Base-by-base conservation (phyloP, 2,329 filamentous ascomycete genomes). In the Domatiomyces catenatus region DNA sequence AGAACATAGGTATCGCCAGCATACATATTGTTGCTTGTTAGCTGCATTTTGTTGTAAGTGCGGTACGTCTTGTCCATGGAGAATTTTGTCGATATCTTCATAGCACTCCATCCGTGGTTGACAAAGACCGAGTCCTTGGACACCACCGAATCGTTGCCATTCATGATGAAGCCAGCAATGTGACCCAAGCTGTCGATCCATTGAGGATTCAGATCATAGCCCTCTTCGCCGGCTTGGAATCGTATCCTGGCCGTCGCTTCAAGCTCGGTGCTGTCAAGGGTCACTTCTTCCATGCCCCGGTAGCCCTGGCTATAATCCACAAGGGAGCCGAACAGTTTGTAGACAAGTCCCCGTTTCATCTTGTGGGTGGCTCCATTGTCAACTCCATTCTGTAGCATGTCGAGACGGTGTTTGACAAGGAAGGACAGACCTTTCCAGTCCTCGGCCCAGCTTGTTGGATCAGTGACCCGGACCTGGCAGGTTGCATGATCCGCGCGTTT, bases 401-500 rank as follows among this genome's bases (percentile, higher is more conserved):
- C 55, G 17, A 64, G 55, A 1, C 59, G 56, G 20, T 55, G 49
- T 2, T 54, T 49, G 7, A 64, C 51, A 2, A 64, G 52, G 44
- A 62, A 60, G 0, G 57, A 28, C 1, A 49, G 19, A 5, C 53
- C 56, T 10, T 46, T 50, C 60, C 61, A 63, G 15, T 59, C 47
- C 7, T 18, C 20, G 32, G 17, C 26, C 48, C 48, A 50, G 44
- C 17, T 32, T 28, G 32, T 32, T 5, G 22, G 18, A 47, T 50
- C 48, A 7, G 36, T 39, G 28, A 36, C 26, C 7, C 44, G 50
- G 50, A 84, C 76, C 50, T 73, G 73, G 65, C 78, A 81, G 54
- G 68, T 67, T 47, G 79, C 81, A 58, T 85, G 81, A 56, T 81
- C 77, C 2, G 71, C 69, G 59, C 75, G 73, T 60, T 74, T 68